phyloP scores from a whole-genome alignment of 2,329 filamentous ascomycete species.

The Cercospora canescens region DNA sequence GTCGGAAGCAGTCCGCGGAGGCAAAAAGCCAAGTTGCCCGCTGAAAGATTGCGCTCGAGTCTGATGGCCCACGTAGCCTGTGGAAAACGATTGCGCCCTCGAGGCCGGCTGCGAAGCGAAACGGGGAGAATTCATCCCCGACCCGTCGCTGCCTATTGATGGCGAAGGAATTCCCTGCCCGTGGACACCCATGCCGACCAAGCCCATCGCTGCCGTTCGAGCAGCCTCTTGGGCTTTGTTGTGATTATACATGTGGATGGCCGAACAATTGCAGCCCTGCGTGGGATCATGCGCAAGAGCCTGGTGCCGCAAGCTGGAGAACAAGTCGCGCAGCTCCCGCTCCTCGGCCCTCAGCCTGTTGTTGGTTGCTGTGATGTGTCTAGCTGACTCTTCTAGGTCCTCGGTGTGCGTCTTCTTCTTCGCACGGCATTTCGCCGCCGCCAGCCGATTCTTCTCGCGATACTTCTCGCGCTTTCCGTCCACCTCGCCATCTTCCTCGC shows the following conservation, averaged over 20 bases:
- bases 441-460: slow-evolving; percentile 69
- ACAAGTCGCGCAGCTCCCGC: slow-evolving; percentile 35
- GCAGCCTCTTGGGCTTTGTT: slow-evolving; percentile 32
- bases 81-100: slow-evolving; percentile 22
- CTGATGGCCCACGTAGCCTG: slow-evolving; percentile 2
- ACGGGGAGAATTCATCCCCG: slow-evolving; percentile 13
- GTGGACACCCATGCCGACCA: slow-evolving; percentile 9
- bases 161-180: slow-evolving; percentile 18
- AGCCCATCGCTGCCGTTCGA: slow-evolving; percentile 18
- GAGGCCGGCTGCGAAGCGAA: slow-evolving; percentile 11
- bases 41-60: slow-evolving; percentile 10
- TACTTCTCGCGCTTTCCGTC: slow-evolving; percentile 57
- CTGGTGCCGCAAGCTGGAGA: slow-evolving; percentile 34
- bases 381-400: slow-evolving; percentile 49
- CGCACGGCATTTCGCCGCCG: slow-evolving; percentile 72
- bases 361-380: slow-evolving; percentile 39
- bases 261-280: slow-evolving; percentile 34
- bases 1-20: not conserved
- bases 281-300: slow-evolving; percentile 34
- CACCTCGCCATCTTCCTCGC: slow-evolving; percentile 18
- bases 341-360: slow-evolving; percentile 33
- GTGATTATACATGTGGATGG: slow-evolving; percentile 37
- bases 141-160: slow-evolving; percentile 22
- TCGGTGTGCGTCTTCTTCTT: slow-evolving; percentile 64
- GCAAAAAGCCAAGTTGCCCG: not conserved